phyloP scores from a whole-genome alignment of 2,329 filamentous ascomycete species.

The Xylaria sp. region DNA sequence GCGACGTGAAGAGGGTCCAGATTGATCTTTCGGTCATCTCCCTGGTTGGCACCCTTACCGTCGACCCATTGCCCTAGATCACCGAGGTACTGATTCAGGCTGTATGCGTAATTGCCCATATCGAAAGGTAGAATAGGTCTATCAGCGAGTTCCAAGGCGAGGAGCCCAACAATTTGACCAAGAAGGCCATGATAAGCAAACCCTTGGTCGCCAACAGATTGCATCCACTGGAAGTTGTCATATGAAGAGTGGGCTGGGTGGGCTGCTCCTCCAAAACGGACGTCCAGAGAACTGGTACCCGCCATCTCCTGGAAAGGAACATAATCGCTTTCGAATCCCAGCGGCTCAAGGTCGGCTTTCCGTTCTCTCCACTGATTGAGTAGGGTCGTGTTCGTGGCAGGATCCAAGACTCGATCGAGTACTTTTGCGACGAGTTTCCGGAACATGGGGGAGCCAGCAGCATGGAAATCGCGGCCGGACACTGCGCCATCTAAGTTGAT shows the following conservation, averaged over 20 bases:
- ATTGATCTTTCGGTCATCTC: constrained; percentile 38
- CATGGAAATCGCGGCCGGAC: constrained; percentile 67
- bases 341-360: constrained; percentile 55
- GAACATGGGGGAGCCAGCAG: constrained; percentile 76
- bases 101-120: constrained; percentile 64
- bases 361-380: constrained; percentile 69
- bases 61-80: constrained; percentile 62
- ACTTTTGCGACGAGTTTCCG: constrained; percentile 65
- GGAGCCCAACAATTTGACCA: constrained; percentile 70
- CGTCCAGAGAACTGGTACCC: constrained; percentile 80
- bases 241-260: constrained; percentile 80
- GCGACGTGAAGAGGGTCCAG: constrained; percentile 59
- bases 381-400: constrained; percentile 64
- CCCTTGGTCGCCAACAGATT: constrained; percentile 69
- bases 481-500: constrained; percentile 87
- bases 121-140: constrained; percentile 78
- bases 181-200: constrained; percentile 77
- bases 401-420: constrained; percentile 69
- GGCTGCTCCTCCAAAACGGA: constrained; percentile 64
- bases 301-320: constrained; percentile 88
- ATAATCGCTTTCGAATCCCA: constrained; percentile 76
- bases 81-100: constrained; percentile 59
- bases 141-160: constrained; percentile 83
- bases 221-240: constrained; percentile 85
- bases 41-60: constrained; percentile 43